These are phyloP conservation scores for Cutaneotrichosporon curvatum DNA, from an alignment of 1,284 basidiomycete species.

Conservation along the genomic window DNA sequence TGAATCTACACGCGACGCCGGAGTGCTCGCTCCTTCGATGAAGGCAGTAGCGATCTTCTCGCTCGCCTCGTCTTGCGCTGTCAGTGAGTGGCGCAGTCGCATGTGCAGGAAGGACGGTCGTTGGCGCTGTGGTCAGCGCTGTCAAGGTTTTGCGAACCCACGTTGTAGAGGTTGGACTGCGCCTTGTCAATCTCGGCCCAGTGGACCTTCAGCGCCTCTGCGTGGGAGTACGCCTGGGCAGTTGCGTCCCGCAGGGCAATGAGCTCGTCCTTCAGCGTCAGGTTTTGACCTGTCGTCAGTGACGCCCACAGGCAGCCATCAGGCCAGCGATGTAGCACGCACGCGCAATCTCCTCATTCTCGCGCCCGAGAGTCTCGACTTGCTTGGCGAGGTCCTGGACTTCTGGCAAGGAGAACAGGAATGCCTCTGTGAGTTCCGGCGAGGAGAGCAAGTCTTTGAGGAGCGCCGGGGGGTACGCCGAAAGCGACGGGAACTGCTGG, in stretches of 20 bases:
- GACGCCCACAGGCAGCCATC: too few relatives aligned
- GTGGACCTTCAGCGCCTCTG: conserved; percentile 65
- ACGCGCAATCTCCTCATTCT: conserved; percentile 80
- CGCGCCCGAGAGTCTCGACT: conserved; percentile 66
- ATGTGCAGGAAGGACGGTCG: conserved; percentile 76
- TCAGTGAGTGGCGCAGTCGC: conserved; percentile 74
- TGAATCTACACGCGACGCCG: conserved; percentile 17
- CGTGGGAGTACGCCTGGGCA: conserved; percentile 73
- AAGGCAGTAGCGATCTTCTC: conserved; percentile 74
- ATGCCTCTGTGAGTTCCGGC: conserved; percentile 74
- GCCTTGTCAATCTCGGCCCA: conserved; percentile 81
- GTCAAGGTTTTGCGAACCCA: conserved; percentile 29
- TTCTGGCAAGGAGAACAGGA: conserved; percentile 67
- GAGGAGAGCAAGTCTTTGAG: conserved; percentile 79
- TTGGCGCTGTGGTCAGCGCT: conserved; percentile 55
- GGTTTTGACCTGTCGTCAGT: conserved; percentile 57
- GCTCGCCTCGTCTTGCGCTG: conserved; percentile 77
- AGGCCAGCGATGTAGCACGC: conserved; percentile 47
- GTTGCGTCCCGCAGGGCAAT: conserved; percentile 69
- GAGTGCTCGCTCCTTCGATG: conserved; percentile 55
- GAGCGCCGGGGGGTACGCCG: conserved; percentile 36
- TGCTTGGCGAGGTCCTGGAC: conserved; percentile 67
- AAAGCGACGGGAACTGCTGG: conserved; percentile 41
- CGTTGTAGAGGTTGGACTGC: conserved; percentile 80
- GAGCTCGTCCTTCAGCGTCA: conserved; percentile 64